Evolutionary conservation across 441 rosid genomes (phyloP).

Genomic region (Hura crepitans): DNA sequence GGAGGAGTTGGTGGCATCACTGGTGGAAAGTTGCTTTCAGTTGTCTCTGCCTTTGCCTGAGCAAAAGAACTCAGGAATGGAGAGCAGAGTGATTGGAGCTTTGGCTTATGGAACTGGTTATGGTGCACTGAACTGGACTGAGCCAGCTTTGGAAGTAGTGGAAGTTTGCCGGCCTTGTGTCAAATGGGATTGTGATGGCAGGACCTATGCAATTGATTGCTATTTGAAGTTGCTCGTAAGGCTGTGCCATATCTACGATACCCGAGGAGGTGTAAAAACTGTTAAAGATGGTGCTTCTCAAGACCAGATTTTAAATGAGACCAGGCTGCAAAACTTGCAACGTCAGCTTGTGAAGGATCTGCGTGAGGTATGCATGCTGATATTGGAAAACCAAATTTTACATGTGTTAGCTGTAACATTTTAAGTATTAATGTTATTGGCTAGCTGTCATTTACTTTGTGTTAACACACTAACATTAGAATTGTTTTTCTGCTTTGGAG

Average conservation of each 20-base stretch:
- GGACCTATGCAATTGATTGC: constrained; percentile 96
- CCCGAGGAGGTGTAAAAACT: constrained; percentile 95
- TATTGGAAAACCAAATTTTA: constrained; percentile 18
- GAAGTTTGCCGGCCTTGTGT: constrained; percentile 98
- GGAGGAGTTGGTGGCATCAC: constrained; percentile 94
- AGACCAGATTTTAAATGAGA: constrained; percentile 93
- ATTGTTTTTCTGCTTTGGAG: background rate
- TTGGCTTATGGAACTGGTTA: constrained; percentile 99
- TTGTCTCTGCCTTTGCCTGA: constrained; percentile 93
- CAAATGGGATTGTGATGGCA: constrained; percentile 98
- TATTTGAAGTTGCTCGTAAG: constrained; percentile 92
- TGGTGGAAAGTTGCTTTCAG: constrained; percentile 99
- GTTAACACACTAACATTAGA: background rate
- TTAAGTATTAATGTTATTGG: background rate
- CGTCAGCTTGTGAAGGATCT: constrained; percentile 89
- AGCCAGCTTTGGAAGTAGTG: constrained; percentile 95
- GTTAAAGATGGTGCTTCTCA: constrained; percentile 98
- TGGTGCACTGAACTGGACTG: constrained; percentile 98
- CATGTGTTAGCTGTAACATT: constrained; percentile 1
- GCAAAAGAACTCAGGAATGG: constrained; percentile 89
- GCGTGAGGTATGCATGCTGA: constrained; percentile 59
- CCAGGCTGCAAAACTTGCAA: constrained; percentile 90
- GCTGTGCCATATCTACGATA: constrained; percentile 93
- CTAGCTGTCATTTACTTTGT: constrained; percentile 3
- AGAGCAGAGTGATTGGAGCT: constrained; percentile 98